phyloP scores from a whole-genome alignment of 2,329 filamentous ascomycete genomes.

The Ceratocystis harringtonii region DNA sequence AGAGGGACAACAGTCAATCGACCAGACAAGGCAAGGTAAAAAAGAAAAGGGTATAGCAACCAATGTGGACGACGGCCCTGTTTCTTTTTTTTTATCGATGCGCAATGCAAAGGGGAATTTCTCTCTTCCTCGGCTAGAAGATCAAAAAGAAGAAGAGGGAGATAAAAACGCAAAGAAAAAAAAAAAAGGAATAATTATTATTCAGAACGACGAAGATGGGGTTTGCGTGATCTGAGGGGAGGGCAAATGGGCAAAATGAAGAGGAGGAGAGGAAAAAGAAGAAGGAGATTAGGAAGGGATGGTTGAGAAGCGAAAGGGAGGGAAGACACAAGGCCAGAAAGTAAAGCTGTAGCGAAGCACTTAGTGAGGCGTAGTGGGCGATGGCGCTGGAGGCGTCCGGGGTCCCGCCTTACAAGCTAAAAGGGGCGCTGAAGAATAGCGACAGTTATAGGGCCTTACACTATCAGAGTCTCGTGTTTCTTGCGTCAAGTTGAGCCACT shows the following conservation, averaged over 20 bases:
- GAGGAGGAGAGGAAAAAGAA: conserved; percentile 6
- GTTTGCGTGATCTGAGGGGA: not conserved
- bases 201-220: conserved; percentile 6
- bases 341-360: not conserved
- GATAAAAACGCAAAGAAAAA: not conserved
- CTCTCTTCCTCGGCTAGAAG: not conserved
- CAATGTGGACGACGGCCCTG: not conserved
- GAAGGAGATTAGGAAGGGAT: conserved; percentile 5
- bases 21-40: not conserved
- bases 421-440: no score
- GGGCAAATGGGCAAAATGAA: conserved; percentile 10
- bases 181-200: conserved; percentile 10
- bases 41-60: not conserved
- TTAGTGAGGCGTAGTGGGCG: not conserved
- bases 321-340: not conserved
- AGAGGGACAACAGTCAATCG: not conserved
- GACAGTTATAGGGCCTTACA: no score
- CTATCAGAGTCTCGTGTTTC: no score
- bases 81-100: conserved; percentile 6
- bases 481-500: no score
- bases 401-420: no score
- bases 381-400: not conserved
- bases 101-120: not conserved
- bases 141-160: not conserved
- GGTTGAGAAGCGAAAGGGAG: not conserved